Base-by-base conservation (phyloP, 768 basidiomycete genomes). In the Hericium coralloides region DNA sequence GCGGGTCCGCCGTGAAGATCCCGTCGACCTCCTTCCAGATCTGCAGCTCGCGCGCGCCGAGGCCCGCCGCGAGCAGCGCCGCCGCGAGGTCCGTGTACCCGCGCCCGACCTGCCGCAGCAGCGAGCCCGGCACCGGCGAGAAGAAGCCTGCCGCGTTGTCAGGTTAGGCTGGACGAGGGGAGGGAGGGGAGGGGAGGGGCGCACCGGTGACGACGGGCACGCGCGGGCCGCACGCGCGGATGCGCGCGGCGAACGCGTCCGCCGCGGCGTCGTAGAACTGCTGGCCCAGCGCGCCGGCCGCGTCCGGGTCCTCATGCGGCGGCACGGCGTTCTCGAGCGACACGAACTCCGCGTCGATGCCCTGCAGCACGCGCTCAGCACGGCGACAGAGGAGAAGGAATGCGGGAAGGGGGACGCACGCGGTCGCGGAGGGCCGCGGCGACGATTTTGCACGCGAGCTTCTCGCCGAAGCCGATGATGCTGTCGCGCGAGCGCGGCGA, bases 21-120 rank as follows among this genome's bases (percentile, higher is more conserved):
- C 97, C 97, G 65, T 98, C 97, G 37, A 98, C 92, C 67, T 99
- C 97, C 71, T 99, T 99, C 97, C 97, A 99, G 52, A 99, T 95
- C 72, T 99, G 97, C 36, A 98, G 79, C 70, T 99, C 97, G 2
- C 88, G 78, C 0, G 95, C 95, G 7, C 79, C 73, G 9, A 98
- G 78, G 2, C 95, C 97, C 10, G 92, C 97, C 0, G 97, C 89
- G 23, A 95, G 87, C 6, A 98, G 76, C 0, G 97, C 93, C 2
- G 97, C 85, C 55, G 94, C 85, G n/a, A 99, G 81, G 70, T 99
- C 97, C 2, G 95, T 98, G 74, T 98, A 98, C 0, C 97, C 97
- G 57, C 97, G 81, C 4, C 97, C 97, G 26, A 99, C 84, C 68
- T 98, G 97, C 22, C 80, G 80, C 18, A 99, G 77, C 12, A 99